These are phyloP conservation scores for Cryptococcus sp. DNA, from an alignment of 1,284 basidiomycete species.

Conservation along the genomic window DNA sequence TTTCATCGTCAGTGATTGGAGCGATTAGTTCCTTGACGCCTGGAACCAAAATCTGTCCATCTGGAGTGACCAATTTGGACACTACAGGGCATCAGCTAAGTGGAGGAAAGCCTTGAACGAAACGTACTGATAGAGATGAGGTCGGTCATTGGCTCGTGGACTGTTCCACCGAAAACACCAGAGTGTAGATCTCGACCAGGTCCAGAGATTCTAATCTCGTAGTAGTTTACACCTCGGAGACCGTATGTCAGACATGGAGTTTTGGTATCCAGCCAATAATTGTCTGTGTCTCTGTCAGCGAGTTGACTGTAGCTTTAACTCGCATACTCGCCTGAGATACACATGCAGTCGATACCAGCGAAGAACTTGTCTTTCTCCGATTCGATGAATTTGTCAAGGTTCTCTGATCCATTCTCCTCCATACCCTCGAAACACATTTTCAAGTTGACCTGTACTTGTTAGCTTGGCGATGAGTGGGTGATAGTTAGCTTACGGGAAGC, in stretches of 20 bases:
- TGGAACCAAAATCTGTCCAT: constrained; percentile 83
- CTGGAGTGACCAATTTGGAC: constrained; percentile 72
- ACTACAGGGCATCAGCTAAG: constrained; percentile 33
- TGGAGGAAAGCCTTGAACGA: background rate
- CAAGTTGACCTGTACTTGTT: constrained; percentile 63
- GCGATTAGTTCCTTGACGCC: constrained; percentile 87
- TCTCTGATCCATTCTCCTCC: constrained; percentile 95
- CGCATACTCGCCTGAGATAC: constrained; percentile 68
- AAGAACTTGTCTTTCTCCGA: constrained; percentile 81
- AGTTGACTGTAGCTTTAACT: background rate
- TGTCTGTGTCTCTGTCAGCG: constrained; percentile 32
- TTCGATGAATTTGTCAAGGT: constrained; percentile 83
- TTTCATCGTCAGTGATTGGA: constrained; percentile 70
- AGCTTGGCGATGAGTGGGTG: background rate
- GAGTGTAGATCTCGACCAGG: constrained; percentile 90
- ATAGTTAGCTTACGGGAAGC: constrained; percentile 58
- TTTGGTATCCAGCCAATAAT: constrained; percentile 51
- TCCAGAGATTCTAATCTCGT: constrained; percentile 75
- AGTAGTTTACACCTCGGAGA: constrained; percentile 81
- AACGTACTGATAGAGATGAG: constrained; percentile 50
- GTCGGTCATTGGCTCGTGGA: constrained; percentile 76
- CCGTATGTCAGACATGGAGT: constrained; percentile 52
- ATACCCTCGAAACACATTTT: constrained; percentile 96
- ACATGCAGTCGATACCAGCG: constrained; percentile 86
- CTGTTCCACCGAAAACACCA: constrained; percentile 78